phyloP scores from a whole-genome alignment of 2,329 filamentous ascomycete genomes.

The Tolypocladium cylindrosporum region DNA sequence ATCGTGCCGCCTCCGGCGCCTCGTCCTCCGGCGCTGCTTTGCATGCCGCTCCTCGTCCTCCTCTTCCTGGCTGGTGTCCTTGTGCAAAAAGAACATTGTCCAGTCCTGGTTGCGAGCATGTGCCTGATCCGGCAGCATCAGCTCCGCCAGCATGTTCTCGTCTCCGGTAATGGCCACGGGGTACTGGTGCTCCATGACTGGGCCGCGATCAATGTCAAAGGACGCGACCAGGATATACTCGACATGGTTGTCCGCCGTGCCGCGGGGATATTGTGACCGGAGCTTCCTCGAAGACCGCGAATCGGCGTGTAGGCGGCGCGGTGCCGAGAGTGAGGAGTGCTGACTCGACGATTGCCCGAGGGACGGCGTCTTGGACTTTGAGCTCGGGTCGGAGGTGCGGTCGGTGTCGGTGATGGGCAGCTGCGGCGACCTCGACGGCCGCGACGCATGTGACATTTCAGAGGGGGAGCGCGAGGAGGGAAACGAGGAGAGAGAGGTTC shows the following conservation, averaged over 20 bases:
- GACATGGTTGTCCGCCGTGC: slow-evolving; percentile 80
- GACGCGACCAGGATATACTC: slow-evolving; percentile 97
- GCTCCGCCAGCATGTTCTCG: slow-evolving; percentile 94
- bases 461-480: slow-evolving; percentile 49
- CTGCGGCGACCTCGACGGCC: slow-evolving; percentile 46
- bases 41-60: slow-evolving; percentile 61
- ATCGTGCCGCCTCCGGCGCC: slow-evolving; percentile 42
- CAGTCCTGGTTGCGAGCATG: slow-evolving; percentile 93
- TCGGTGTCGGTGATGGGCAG: slow-evolving; percentile 40
- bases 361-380: slow-evolving; percentile 50
- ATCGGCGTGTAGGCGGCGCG: slow-evolving; percentile 39
- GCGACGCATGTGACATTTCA: slow-evolving; percentile 43
- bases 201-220: slow-evolving; percentile 92
- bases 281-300: slow-evolving; percentile 44
- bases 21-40: slow-evolving; percentile 41
- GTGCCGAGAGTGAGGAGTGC: slow-evolving; percentile 48
- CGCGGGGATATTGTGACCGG: slow-evolving; percentile 67
- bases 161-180: slow-evolving; percentile 91
- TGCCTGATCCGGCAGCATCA: slow-evolving; percentile 96
- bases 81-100: slow-evolving; percentile 98
- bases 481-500: slow-evolving; percentile 56
- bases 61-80: slow-evolving; percentile 76
- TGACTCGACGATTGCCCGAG: slow-evolving; percentile 46
- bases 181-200: slow-evolving; percentile 97
- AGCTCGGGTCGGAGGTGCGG: slow-evolving; percentile 48